phyloP scores from a whole-genome alignment of 2,329 filamentous ascomycete genomes.

The Didymella segeticola region DNA sequence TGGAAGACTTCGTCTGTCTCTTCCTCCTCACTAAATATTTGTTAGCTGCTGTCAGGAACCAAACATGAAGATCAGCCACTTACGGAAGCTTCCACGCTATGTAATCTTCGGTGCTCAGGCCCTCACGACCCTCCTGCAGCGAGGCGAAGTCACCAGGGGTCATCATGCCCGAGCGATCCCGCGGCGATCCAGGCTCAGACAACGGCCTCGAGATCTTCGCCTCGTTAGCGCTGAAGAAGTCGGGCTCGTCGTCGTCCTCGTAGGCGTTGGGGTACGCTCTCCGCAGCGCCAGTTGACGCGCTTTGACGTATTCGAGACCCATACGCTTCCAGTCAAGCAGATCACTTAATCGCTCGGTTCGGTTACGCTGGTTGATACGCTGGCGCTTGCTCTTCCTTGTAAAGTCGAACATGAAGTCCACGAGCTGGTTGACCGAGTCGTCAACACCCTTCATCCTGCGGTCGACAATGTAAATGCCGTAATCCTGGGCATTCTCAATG shows the following conservation, averaged over 20 bases:
- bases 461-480: constrained; percentile 99
- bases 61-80: too few relatives aligned
- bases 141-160: constrained; percentile 98
- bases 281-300: constrained; percentile 86
- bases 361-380: constrained; percentile 97
- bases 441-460: constrained; percentile 94
- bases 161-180: constrained; percentile 96
- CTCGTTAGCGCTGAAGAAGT: constrained; percentile 90
- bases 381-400: constrained; percentile 91
- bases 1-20: constrained; percentile 85
- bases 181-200: constrained; percentile 90
- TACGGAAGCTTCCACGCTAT: constrained; percentile 98
- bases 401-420: constrained; percentile 93
- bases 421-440: constrained; percentile 94
- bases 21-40: constrained; percentile 70
- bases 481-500: constrained; percentile 97
- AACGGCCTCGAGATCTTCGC: constrained; percentile 95
- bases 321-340: constrained; percentile 98
- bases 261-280: constrained; percentile 92
- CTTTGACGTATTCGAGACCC: constrained; percentile 99
- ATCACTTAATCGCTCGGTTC: constrained; percentile 93
- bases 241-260: constrained; percentile 75
- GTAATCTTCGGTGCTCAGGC: constrained; percentile 94
- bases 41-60: constrained; percentile 42
- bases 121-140: constrained; percentile 91